Evolutionary conservation across 331 rosid species (phyloP).

Genomic region (Arachis monticola): DNA sequence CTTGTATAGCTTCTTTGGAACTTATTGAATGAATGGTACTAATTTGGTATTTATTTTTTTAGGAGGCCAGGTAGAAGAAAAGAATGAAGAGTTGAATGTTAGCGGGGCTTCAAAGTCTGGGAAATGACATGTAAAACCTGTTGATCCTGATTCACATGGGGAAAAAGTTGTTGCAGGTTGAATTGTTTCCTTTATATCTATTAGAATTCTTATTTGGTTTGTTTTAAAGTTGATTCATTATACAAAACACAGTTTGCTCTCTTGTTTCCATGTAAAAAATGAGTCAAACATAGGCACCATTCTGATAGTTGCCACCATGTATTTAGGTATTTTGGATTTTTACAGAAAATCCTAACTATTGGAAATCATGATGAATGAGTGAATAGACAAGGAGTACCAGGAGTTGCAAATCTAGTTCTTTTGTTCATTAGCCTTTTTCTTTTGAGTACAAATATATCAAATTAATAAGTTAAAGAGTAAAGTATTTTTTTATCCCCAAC

Average conservation of each 20-base stretch:
- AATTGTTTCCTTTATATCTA: conserved; percentile 38
- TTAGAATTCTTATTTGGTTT: conserved; percentile 24
- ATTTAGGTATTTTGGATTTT: conserved; percentile 10
- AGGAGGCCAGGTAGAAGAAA: conserved; percentile 85
- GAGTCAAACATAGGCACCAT: neutral
- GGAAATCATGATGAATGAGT: neutral
- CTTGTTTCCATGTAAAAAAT: conserved; percentile 37
- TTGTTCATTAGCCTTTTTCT: neutral
- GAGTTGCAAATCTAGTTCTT: neutral
- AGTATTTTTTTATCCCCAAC: too few species aligned
- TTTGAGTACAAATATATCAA: conserved; percentile 8
- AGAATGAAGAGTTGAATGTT: conserved; percentile 72
- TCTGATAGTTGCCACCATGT: conserved; percentile 9
- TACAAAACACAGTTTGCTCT: neutral
- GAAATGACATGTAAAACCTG: conserved; percentile 84
- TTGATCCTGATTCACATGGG: conserved; percentile 90
- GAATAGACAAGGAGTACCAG: neutral
- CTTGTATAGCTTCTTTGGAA: conserved; percentile 32
- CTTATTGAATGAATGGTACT: conserved; percentile 19
- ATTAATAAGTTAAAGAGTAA: conserved; percentile 10
- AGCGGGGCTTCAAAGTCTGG: conserved; percentile 73
- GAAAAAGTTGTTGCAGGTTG: conserved; percentile 93
- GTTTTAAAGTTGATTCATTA: conserved; percentile 13
- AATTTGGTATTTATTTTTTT: conserved; percentile 41
- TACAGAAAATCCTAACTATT: neutral